Evolutionary conservation across 768 basidiomycete genomes (phyloP).

Genomic region (Mycena vulgaris): DNA sequence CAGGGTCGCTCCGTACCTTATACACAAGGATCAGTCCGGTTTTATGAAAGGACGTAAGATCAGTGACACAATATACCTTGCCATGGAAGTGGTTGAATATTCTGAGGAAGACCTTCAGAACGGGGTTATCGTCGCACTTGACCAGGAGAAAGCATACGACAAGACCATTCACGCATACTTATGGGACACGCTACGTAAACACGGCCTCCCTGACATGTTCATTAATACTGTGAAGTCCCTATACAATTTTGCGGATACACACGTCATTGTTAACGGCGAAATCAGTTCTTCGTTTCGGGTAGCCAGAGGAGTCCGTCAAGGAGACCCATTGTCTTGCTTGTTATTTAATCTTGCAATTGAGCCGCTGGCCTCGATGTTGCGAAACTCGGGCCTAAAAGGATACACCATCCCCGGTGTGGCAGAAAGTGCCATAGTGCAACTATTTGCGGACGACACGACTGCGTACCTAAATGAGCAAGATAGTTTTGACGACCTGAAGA

Average conservation of each 20-base stretch:
- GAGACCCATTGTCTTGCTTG: constrained; percentile 36
- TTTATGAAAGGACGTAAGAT: not conserved
- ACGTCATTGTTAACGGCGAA: constrained; percentile 39
- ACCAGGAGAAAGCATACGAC: too few species aligned
- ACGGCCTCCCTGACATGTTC: constrained; percentile 20
- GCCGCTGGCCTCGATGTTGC: constrained; percentile 33
- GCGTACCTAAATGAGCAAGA: too few species aligned
- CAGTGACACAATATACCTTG: not conserved
- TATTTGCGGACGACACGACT: too few species aligned
- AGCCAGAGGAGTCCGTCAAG: constrained; percentile 47
- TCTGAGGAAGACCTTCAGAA: constrained; percentile 4
- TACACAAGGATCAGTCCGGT: not conserved
- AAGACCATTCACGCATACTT: not conserved
- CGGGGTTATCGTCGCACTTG: too few species aligned
- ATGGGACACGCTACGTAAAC: not conserved
- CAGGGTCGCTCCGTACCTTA: not conserved
- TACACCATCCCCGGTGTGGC: constrained; percentile 29
- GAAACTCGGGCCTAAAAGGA: constrained; percentile 33
- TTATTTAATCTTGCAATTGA: constrained; percentile 20
- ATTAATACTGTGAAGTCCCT: constrained; percentile 36
- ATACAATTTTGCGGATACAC: constrained; percentile 33
- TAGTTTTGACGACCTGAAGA: too few species aligned
- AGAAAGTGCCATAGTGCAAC: too few species aligned
- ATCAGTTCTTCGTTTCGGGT: constrained; percentile 38
- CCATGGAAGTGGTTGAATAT: constrained; percentile 24